Base-by-base conservation (phyloP, 75 land plant species). In the Cunninghamia lanceolata region DNA sequence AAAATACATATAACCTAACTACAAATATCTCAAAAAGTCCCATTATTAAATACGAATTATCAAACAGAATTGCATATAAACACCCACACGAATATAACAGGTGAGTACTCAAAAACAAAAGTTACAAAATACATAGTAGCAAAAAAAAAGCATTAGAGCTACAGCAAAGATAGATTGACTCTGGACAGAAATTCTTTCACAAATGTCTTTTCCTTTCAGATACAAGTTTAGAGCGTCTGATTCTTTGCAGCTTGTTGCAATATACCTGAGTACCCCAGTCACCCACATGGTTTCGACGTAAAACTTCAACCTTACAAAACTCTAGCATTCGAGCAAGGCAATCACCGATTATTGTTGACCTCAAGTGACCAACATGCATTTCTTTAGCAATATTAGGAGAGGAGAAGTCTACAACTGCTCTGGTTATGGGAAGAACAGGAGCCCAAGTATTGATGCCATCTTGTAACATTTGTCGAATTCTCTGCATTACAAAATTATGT, bases 221-320 rank as follows among this genome's bases (percentile, higher is more conserved):
- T 4, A 68, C 11, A 32, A 52, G 54, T 63, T 21, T 9, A 35
- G 3, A 40, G 16, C 81, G 17, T n/a, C 19, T 30, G 43, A 34
- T 85, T 85, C 28, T 36, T 84, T n/a, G 30, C 30, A 36, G 19
- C 68, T 40, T n/a, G 16, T 80, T 39, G 50, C 15, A 11, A 80
- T 34, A 45, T 87, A 97, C 99, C 99, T 97, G 99, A 77, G 99
- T 98, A 19, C 99, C 99, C 99, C 99, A 98, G 53, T 98, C 99
- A 83, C 99, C 99, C 84, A 98, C 99, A 91, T 98, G 99, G 84
- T 98, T 98, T 50, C 99, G 89, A 42, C 99, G 89, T 17, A 98
- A 90, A 56, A 98, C 99, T 7, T 93, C 90, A 74, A 96, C 99
- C 83, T 94, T 91, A 56, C 95, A 98, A 85, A 86, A 98, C 85